Evolutionary conservation across 2,329 filamentous ascomycete genomes (phyloP).

Genomic region (Tympanopsis confertula): DNA sequence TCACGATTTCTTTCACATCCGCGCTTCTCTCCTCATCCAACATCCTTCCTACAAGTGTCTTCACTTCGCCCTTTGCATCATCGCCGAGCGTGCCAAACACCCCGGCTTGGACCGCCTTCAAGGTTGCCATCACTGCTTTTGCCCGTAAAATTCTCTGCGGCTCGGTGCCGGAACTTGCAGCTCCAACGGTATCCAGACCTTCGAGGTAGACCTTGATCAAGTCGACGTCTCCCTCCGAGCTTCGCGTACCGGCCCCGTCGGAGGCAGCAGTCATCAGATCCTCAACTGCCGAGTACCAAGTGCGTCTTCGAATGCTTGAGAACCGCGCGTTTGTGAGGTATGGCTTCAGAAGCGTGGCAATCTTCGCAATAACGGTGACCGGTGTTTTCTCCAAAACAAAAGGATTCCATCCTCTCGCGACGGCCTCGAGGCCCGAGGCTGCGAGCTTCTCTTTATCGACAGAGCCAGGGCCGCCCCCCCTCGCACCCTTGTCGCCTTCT

Average conservation of each 20-base stretch:
- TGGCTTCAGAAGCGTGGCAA: conserved; percentile 26
- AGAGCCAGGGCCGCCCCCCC: conserved; percentile 25
- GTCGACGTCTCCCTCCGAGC: neutral
- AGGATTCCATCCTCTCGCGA: conserved; percentile 36
- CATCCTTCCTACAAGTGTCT: neutral
- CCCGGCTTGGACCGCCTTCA: neutral
- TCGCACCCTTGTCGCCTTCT: conserved; percentile 24
- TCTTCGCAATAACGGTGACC: conserved; percentile 20
- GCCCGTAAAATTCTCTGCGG: neutral
- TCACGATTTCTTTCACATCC: neutral
- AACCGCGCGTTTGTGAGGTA: conserved; percentile 26
- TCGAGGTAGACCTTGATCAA: neutral
- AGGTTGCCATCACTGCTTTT: neutral
- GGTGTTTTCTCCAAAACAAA: conserved; percentile 23
- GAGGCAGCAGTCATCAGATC: conserved; percentile 33
- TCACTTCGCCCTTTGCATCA: neutral
- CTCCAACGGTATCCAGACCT: neutral
- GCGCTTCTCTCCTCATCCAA: neutral
- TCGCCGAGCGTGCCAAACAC: no score
- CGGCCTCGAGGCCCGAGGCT: conserved; percentile 36
- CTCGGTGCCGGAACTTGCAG: neutral
- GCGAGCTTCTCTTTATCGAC: conserved; percentile 19
- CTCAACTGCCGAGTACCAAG: conserved; percentile 37
- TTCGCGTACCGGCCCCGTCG: conserved; percentile 6
- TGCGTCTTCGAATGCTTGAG: conserved; percentile 29